Evolutionary conservation across 108 stramenopile genomes (phyloP).

Genomic region (Epipyxis sp.): DNA sequence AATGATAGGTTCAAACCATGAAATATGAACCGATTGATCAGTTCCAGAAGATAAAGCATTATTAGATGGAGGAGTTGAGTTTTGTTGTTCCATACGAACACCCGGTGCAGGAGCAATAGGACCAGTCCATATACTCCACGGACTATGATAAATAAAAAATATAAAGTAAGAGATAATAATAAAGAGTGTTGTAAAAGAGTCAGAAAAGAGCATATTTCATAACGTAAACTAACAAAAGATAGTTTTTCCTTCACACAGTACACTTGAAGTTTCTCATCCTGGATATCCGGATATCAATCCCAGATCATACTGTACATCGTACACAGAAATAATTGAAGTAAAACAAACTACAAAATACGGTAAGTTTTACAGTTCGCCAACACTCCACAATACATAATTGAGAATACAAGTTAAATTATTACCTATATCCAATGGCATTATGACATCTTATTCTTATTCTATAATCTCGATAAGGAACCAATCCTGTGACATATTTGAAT

Average conservation of each 20-base stretch:
- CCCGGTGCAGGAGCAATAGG: not conserved
- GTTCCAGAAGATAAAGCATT: not conserved
- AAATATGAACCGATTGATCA: not conserved
- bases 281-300: too few relatives aligned
- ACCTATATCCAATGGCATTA: not conserved
- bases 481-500: conserved; percentile 1
- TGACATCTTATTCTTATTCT: not conserved
- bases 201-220: not conserved
- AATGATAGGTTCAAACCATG: conserved; percentile 11
- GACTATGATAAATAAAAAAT: not conserved
- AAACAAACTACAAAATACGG: too few relatives aligned
- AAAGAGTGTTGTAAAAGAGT: not conserved
- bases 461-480: not conserved
- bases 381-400: too few relatives aligned
- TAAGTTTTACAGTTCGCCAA: too few relatives aligned
- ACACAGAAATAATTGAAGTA: too few relatives aligned
- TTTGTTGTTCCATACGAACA: not conserved
- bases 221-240: too few relatives aligned
- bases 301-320: too few relatives aligned
- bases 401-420: too few relatives aligned
- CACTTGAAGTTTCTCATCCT: too few relatives aligned
- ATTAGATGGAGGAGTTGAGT: not conserved
- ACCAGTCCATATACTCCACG: not conserved
- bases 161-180: not conserved
- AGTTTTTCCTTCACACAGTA: too few relatives aligned